These are phyloP conservation scores for Trichoderma sp. DNA, from an alignment of 2,329 filamentous ascomycete species.

Conservation along the genomic window DNA sequence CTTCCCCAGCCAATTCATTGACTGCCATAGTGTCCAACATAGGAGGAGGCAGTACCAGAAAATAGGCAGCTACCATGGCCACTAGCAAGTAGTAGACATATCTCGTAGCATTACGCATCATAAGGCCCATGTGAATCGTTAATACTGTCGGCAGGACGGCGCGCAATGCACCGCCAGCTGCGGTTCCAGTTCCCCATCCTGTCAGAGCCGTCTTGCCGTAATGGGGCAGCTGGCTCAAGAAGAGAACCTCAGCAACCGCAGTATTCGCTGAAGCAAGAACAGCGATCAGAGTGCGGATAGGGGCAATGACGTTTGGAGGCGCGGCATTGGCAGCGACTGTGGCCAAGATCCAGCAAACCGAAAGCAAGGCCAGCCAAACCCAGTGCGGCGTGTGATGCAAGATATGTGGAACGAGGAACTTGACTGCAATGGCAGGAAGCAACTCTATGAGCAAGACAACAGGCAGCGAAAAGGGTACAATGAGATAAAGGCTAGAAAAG, in stretches of 20 bases:
- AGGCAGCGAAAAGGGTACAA: not conserved
- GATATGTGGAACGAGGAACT: conserved; percentile 30
- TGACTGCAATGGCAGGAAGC: conserved; percentile 31
- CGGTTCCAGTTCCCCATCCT: conserved; percentile 37
- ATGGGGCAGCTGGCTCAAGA: conserved; percentile 31
- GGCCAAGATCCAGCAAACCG: conserved; percentile 27
- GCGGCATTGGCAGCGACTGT: not conserved
- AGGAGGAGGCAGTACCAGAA: not conserved
- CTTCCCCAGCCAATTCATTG: not conserved
- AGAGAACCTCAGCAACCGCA: conserved; percentile 34
- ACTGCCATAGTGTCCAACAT: not conserved
- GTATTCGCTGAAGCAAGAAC: conserved; percentile 30
- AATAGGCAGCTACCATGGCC: not conserved
- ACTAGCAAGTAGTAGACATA: not conserved
- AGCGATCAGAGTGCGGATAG: conserved; percentile 30
- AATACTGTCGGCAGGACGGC: not conserved
- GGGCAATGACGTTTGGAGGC: conserved; percentile 34
- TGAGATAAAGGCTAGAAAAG: conserved; percentile 10
- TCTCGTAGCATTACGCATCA: not conserved
- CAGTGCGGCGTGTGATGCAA: conserved; percentile 31
- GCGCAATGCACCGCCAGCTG: conserved; percentile 27
- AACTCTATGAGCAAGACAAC: conserved; percentile 16
- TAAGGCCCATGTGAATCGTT: not conserved
- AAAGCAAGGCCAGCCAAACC: conserved; percentile 28
- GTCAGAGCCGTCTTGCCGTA: conserved; percentile 33